Evolutionary conservation across 495 filamentous ascomycete genomes (phyloP).

Genomic region (Podospora conica): DNA sequence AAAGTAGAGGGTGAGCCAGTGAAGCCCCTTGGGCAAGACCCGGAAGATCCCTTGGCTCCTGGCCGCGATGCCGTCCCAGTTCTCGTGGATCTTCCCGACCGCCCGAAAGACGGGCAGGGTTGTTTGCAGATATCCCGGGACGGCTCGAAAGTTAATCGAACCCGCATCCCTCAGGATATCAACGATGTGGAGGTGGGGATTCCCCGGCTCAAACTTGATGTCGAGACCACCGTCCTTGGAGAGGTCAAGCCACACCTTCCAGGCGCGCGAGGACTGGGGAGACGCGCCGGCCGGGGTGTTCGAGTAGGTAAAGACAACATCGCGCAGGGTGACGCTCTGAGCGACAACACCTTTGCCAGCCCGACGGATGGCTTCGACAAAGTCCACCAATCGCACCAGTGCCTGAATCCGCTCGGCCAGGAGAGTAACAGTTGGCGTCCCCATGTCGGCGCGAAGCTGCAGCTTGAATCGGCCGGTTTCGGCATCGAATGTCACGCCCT

Average conservation of each 20-base stretch:
- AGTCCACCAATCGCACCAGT: conserved; percentile 58
- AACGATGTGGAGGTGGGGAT: conserved; percentile 70
- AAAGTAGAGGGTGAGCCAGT: conserved; percentile 48
- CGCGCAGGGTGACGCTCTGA: conserved; percentile 52
- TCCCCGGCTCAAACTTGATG: conserved; percentile 54
- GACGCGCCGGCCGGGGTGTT: conserved; percentile 3
- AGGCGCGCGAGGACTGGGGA: conserved; percentile 13
- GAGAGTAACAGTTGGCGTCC: conserved; percentile 46
- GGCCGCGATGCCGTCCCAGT: conserved; percentile 28
- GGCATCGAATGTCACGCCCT: conserved; percentile 54
- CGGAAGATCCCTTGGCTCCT: conserved; percentile 35
- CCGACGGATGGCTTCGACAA: conserved; percentile 54
- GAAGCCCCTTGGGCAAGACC: conserved; percentile 37
- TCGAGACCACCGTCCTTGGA: conserved; percentile 25
- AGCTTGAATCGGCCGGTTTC: conserved; percentile 54
- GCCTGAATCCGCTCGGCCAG: conserved; percentile 52
- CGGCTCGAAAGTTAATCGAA: conserved; percentile 25
- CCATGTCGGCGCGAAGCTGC: conserved; percentile 50
- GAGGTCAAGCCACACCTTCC: conserved; percentile 37
- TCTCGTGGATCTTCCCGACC: conserved; percentile 51
- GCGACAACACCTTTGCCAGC: conserved; percentile 44
- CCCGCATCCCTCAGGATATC: conserved; percentile 56
- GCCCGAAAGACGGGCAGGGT: conserved; percentile 65
- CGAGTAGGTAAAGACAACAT: conserved; percentile 58
- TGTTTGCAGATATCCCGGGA: conserved; percentile 38